Conservation (phyloP, 768 basidiomycete genomes). For the Exidia glandulosa region DNA sequence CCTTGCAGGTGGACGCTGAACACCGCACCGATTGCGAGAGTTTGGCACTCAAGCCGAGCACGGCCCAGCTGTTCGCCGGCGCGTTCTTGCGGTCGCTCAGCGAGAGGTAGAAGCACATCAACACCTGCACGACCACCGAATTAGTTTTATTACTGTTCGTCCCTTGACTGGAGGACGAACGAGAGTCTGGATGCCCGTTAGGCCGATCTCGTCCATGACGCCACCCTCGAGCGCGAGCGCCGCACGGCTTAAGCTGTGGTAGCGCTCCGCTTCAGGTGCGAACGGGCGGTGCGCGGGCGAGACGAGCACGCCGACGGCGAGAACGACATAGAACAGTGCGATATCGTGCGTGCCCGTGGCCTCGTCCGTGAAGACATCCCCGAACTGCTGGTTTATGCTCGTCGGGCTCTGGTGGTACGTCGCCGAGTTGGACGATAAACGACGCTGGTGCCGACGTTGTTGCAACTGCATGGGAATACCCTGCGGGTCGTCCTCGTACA, state of each 20-base stretch:
- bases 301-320: conserved; percentile 57
- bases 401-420: background rate
- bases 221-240: background rate
- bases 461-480: background rate
- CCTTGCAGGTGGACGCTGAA: background rate
- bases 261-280: conserved; percentile 58
- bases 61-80: conserved; percentile 54
- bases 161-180: conserved; percentile 28
- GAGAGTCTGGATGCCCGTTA: background rate
- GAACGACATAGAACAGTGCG: conserved; percentile 52
- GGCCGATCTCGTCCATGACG: background rate
- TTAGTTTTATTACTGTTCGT: conserved; percentile 27
- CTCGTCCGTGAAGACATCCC: background rate
- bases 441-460: background rate
- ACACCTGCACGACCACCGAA: conserved; percentile 31
- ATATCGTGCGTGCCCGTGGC: conserved; percentile 34
- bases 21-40: conserved; percentile 54
- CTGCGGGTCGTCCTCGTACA: conserved; percentile 28
- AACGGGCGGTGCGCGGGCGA: conserved; percentile 45
- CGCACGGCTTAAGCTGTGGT: conserved; percentile 54
- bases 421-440: background rate
- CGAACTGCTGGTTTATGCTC: background rate
- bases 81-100: conserved; percentile 56
- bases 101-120: conserved; percentile 64
- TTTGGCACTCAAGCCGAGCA: conserved; percentile 61